phyloP scores from a whole-genome alignment of 179 eudicot species.

The Beta lomatogona region DNA sequence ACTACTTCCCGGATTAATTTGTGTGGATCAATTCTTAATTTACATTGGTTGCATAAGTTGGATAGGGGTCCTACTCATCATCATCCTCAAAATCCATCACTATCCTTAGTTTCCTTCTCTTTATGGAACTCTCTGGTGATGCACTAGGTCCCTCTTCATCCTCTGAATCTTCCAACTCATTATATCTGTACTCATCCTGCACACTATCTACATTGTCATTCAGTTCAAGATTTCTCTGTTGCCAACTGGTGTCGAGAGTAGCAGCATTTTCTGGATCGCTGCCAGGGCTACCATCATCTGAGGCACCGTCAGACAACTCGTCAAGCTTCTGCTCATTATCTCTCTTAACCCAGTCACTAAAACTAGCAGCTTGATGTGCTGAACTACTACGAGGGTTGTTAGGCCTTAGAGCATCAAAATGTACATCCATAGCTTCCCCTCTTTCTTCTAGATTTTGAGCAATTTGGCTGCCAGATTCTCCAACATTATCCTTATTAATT shows the following conservation, averaged over 20 bases:
- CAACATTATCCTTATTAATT: slow-evolving; percentile 16
- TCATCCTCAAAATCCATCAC: slow-evolving; percentile 68
- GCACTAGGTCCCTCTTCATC: slow-evolving; percentile 35
- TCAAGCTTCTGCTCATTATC: slow-evolving; percentile 30
- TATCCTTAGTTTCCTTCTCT: slow-evolving; percentile 73
- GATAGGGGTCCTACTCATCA: slow-evolving; percentile 42
- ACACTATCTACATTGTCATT: slow-evolving; percentile 1
- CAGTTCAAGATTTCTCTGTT: background rate
- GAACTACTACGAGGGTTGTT: slow-evolving; percentile 28
- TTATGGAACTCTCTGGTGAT: slow-evolving; percentile 35
- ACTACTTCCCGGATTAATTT: background rate
- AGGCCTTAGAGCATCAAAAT: slow-evolving; percentile 1
- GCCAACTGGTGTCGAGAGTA: background rate
- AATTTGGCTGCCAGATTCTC: slow-evolving; percentile 17
- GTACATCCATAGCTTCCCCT: slow-evolving; percentile 29
- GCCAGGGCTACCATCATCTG: slow-evolving; percentile 4
- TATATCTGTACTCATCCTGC: slow-evolving; percentile 12
- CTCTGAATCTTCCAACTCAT: slow-evolving; percentile 39
- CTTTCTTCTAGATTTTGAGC: slow-evolving; percentile 33
- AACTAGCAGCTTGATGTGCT: slow-evolving; percentile 29
- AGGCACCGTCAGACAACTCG: slow-evolving; percentile 38
- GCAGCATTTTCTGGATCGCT: slow-evolving; percentile 3
- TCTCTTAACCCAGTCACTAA: slow-evolving; percentile 18
- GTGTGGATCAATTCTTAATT: background rate
- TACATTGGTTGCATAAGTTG: slow-evolving; percentile 6